Evolutionary conservation across 441 rosid species (phyloP), one percentile per base, ranked within the genome.

Genomic region (Viola pubescens): DNA sequence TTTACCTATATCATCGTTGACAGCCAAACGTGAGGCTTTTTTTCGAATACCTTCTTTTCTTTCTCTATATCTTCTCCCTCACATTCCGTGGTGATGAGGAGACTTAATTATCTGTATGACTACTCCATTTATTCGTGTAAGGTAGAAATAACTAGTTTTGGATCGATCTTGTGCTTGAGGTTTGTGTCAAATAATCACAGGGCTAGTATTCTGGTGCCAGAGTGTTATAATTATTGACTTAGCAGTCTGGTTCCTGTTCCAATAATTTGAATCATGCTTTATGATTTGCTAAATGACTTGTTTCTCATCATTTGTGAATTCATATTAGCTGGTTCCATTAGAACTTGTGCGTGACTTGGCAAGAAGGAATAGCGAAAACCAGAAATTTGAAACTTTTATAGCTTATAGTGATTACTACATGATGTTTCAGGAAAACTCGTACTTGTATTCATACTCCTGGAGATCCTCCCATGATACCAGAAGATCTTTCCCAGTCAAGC

Each of bases 401-500:
- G 13, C 54, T 11, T 45, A 9, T 2, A 3, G 34, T 58, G 47
- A 54, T 47, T 37, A 60, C 58, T 46, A 3, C 55, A 38, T 54
- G 5, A 54, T 9, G 58, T 74, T 69, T 39, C 79, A 92, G 98
- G 82, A 83, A 87, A 77, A 86, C 98, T 48, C 92, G 98, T 19
- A 92, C 97, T 19, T 92, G 98, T 66, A 92, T 89, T 59, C 91
- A 87, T 70, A 89, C 96, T 26, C 87, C 92, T 13, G 97, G 97
- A 58, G 40, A 81, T 58, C 97, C 97, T 59, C 91, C 86, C 38
- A 77, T 81, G 84, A 50, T 60, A 34, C 82, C 84, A 0, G 76
- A 76, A 60, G 98, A 92, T 53, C 87, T 89, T 62, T 68, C 89
- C 50, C 71, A 64, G 7, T 70, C 88, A 63, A 76, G 54, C 52